phyloP scores from a whole-genome alignment of 1,139 yeast genomes.

The Petasospora rhodanensis region DNA sequence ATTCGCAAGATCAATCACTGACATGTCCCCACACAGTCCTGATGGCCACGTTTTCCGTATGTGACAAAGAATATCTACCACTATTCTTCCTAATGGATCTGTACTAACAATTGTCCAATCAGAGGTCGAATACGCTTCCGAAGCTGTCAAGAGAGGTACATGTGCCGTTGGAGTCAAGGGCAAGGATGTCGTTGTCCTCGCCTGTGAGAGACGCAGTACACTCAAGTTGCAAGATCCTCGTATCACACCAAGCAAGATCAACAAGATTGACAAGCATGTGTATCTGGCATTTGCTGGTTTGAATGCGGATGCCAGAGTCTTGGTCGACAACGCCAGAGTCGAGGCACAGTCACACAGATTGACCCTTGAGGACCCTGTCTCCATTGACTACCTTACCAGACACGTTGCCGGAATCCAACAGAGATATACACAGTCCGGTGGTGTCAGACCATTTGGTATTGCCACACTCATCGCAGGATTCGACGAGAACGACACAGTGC shows the following conservation, averaged over 20 bases:
- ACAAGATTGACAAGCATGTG: slow-evolving; percentile 86
- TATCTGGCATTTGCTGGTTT: slow-evolving; percentile 95
- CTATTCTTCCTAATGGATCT: too few species aligned
- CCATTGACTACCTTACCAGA: slow-evolving; percentile 87
- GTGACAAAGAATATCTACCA: too few species aligned
- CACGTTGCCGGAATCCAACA: slow-evolving; percentile 98
- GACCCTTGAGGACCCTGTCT: slow-evolving; percentile 89
- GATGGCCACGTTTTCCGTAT: slow-evolving; percentile 96
- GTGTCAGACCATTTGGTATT: slow-evolving; percentile 92
- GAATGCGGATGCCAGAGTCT: slow-evolving; percentile 94
- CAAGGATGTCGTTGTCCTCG: slow-evolving; percentile 79
- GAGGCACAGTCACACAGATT: slow-evolving; percentile 97
- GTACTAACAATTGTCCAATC: slow-evolving; percentile 13
- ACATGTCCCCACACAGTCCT: slow-evolving; percentile 47
- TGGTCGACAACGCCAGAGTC: slow-evolving; percentile 91
- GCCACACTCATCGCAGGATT: slow-evolving; percentile 95
- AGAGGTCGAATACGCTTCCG: slow-evolving; percentile 96
- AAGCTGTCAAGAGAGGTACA: slow-evolving; percentile 97
- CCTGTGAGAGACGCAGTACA: slow-evolving; percentile 95
- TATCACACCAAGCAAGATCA: slow-evolving; percentile 91
- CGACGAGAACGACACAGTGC: slow-evolving; percentile 77
- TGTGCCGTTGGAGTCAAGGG: slow-evolving; percentile 98
- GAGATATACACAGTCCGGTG: slow-evolving; percentile 96
- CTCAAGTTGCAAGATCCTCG: slow-evolving; percentile 94
- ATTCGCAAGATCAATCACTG: neutral